These are phyloP conservation scores for Lolium rigidum DNA, from an alignment of 176 grass and related monocot genomes.

Conservation along the genomic window DNA sequence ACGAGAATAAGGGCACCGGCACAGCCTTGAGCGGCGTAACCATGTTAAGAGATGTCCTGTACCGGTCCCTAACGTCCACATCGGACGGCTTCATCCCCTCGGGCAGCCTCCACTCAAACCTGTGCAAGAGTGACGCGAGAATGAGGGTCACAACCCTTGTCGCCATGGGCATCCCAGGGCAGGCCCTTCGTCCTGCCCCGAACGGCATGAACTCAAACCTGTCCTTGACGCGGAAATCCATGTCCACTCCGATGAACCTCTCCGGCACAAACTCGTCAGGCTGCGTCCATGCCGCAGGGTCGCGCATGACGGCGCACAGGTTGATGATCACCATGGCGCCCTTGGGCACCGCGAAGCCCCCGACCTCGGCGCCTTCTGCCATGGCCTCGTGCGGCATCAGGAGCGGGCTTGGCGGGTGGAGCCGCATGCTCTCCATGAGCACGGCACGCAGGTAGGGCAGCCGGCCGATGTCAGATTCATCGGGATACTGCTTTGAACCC, in stretches of 20 bases:
- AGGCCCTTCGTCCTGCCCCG: constrained; percentile 50
- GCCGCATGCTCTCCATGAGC: constrained; percentile 64
- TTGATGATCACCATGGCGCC: constrained; percentile 53
- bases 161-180: constrained; percentile 59
- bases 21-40: constrained; percentile 52
- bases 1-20: constrained; percentile 2
- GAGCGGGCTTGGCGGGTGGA: constrained; percentile 60
- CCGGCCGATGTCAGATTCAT: constrained; percentile 32
- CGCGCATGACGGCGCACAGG: constrained; percentile 54
- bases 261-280: constrained; percentile 53
- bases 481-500: constrained; percentile 28
- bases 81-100: constrained; percentile 44
- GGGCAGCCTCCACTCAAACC: constrained; percentile 60
- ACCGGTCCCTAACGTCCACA: constrained; percentile 51
- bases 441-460: constrained; percentile 58
- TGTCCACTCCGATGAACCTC: constrained; percentile 40
- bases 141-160: constrained; percentile 46
- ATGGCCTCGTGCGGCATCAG: constrained; percentile 54
- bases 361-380: constrained; percentile 43
- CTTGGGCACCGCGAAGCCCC: constrained; percentile 48
- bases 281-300: constrained; percentile 46
- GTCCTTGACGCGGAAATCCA: constrained; percentile 42
- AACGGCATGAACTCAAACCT: constrained; percentile 63
- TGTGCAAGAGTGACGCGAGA: constrained; percentile 45
- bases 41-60: constrained; percentile 45